Percentiles rank a stretch among this genome's conserved stretches.
phyloP scores from a whole-genome alignment of 306 rosid species.

The Rosa chinensis region DNA sequence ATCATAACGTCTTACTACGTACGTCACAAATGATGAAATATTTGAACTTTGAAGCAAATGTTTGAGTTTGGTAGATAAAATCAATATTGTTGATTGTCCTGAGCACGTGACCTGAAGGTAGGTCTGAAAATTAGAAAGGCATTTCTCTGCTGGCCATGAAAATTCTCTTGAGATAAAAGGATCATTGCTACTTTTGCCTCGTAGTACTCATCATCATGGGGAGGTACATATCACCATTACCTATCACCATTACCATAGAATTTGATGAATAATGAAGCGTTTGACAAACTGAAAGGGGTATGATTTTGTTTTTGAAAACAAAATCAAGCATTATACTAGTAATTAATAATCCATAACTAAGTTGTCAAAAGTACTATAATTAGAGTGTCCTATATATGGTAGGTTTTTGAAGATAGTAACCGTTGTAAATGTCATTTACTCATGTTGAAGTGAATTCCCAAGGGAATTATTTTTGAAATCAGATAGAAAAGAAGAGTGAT shows the following conservation, averaged over 20 bases:
- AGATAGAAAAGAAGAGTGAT: not conserved
- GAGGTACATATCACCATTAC: not conserved
- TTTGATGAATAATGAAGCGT: not conserved
- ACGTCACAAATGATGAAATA: no score
- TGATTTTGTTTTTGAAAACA: not conserved
- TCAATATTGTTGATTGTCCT: no score
- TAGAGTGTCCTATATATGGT: not conserved
- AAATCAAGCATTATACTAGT: not conserved
- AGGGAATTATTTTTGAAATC: not conserved
- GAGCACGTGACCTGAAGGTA: no score
- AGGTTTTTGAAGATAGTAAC: not conserved
- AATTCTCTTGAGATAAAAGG: no score
- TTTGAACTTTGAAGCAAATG: not conserved
- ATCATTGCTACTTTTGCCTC: not conserved
- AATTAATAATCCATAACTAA: not conserved
- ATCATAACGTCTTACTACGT: not conserved
- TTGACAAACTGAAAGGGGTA: not conserved
- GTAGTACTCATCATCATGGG: not conserved
- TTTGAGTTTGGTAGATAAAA: no score
- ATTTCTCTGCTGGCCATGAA: no score
- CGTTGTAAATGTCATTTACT: not conserved
- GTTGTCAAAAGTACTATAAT: not conserved
- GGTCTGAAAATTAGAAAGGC: no score
- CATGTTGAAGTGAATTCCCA: not conserved
- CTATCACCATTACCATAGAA: not conserved